phyloP scores from a whole-genome alignment of 768 basidiomycete species.

The Clathrus columnatus region DNA sequence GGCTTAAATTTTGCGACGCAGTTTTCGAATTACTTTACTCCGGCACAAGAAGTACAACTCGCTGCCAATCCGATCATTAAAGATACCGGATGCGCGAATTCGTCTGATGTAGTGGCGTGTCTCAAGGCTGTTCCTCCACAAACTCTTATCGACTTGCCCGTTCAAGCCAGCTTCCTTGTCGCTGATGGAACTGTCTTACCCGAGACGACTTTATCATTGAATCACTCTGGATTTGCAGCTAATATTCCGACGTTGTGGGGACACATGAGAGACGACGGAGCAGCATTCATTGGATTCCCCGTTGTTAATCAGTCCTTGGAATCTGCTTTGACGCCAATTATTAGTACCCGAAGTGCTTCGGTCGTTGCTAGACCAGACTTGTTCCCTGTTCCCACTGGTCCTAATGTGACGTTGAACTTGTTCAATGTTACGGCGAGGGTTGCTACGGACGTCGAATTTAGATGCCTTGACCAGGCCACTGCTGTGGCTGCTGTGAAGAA shows the following conservation, averaged over 20 bases:
- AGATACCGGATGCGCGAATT: constrained; percentile 32
- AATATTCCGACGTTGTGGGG: constrained; percentile 40
- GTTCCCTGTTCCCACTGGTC: constrained; percentile 31
- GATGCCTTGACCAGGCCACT: constrained; percentile 43
- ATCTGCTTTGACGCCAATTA: background rate
- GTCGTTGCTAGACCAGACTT: constrained; percentile 21
- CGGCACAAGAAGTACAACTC: constrained; percentile 28
- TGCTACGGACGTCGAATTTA: constrained; percentile 38
- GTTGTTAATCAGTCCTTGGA: constrained; percentile 13
- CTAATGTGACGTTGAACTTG: constrained; percentile 30
- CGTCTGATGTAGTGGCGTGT: constrained; percentile 28
- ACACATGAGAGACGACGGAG: constrained; percentile 44
- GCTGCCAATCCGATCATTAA: constrained; percentile 27
- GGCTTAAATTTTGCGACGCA: constrained; percentile 39
- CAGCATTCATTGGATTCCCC: constrained; percentile 36
- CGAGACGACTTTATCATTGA: constrained; percentile 29
- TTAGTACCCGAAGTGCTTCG: background rate
- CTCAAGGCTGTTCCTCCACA: constrained; percentile 26
- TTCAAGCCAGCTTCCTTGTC: constrained; percentile 27
- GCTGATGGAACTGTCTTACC: constrained; percentile 40
- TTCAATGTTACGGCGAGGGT: constrained; percentile 39
- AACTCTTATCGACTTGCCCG: constrained; percentile 27
- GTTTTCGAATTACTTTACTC: constrained; percentile 41
- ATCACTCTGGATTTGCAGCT: constrained; percentile 30
- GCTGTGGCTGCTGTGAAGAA: constrained; percentile 34